These are phyloP conservation scores for Golubevia pallescens DNA, from an alignment of 1,284 basidiomycete genomes.

Conservation along the genomic window DNA sequence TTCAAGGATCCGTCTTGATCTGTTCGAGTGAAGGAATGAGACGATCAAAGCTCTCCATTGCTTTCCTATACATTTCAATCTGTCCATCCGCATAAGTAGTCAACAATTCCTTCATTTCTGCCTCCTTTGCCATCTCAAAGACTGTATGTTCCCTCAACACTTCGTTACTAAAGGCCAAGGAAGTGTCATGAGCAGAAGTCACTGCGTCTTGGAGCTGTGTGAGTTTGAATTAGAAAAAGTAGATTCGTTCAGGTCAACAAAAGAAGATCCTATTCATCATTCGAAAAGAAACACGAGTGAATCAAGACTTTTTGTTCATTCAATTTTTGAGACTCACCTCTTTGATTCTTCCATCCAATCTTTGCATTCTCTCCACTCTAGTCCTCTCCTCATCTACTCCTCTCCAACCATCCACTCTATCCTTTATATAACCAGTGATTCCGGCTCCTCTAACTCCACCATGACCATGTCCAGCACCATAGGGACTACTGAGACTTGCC, in stretches of 20 bases:
- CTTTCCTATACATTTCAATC: constrained; percentile 86
- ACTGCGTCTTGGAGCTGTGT: constrained; percentile 90
- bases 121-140: constrained; percentile 87
- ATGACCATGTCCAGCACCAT: constrained; percentile 43
- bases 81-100: constrained; percentile 87
- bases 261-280: too few relatives aligned
- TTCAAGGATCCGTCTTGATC: constrained; percentile 2
- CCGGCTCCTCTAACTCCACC: constrained; percentile 73
- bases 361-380: constrained; percentile 87
- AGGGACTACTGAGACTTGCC: constrained; percentile 37
- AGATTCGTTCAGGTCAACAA: background rate
- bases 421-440: constrained; percentile 80
- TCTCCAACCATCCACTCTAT: constrained; percentile 85
- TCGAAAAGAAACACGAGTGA: too few relatives aligned
- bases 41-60: constrained; percentile 17
- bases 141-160: constrained; percentile 86
- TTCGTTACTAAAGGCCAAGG: constrained; percentile 91
- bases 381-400: constrained; percentile 92
- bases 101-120: constrained; percentile 94
- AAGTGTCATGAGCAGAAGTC: constrained; percentile 89
- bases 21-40: constrained; percentile 10
- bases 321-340: constrained; percentile 78
- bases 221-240: background rate
- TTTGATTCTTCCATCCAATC: constrained; percentile 89
- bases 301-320: too few relatives aligned